Evolutionary conservation across 2,329 filamentous ascomycete genomes (phyloP), one percentile per base, ranked within the genome.

Genomic region (Rhinocladiella similis): DNA sequence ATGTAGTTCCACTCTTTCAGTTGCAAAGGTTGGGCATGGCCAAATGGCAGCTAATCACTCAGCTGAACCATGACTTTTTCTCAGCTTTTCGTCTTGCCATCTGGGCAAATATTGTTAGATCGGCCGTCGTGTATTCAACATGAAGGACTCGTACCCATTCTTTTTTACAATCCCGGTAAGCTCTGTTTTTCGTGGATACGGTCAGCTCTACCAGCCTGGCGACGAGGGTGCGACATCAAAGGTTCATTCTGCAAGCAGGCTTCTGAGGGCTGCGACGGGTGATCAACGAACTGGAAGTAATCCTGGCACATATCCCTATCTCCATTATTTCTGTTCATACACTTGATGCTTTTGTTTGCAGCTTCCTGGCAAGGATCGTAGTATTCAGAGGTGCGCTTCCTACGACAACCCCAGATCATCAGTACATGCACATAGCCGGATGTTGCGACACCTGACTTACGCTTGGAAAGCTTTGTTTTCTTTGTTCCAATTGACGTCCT

Each of bases 331-430:
- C 94, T 84, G 70, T 91, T 87, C 69, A 99, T 77, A 69, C 94
- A 99, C 71, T 85, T 87, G 65, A 97, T 86, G 74, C 92, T 97
- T 69, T 83, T 83, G 64, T 88, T 80, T 6, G 94, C 93, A 4
- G 91, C 91, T 67, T 96, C 93, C 72, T 97, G 93, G 73, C 94
- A 99, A 1, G 94, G 94, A 68, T 99, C 94, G 72, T 90, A 91
- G 76, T 88, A 97, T 71, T 97, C 87, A 79, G 91, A 96, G 68
- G 87, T 84, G 53, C 81, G 82, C 80, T 97, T 97, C 65, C 93
- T 96, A 67, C 59, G 3, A 41, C 5, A 14, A 27, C 45, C 41
- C 45, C 53, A 22, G 38, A 46, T 14, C 25, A n/a, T 35, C n/a
- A 38, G 25, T n/a, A 29, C 36, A 16, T 5, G 27, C 18, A 22